phyloP scores from a whole-genome alignment of 352 stramenopile species.

The Globisporangium barbulae region DNA sequence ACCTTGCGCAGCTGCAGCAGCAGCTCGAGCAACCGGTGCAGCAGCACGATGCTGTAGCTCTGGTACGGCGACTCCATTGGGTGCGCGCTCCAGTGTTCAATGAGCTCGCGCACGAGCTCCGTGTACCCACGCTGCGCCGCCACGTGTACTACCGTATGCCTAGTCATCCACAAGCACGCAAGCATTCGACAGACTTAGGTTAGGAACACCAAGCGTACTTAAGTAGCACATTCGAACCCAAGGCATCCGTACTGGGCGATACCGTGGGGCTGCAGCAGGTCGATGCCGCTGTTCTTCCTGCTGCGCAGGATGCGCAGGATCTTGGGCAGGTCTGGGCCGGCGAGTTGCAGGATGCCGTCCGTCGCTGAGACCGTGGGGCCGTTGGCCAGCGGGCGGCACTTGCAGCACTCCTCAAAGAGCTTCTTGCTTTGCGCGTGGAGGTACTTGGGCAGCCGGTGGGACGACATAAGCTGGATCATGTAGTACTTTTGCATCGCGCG shows the following conservation, averaged over 20 bases:
- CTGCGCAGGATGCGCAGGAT: slow-evolving; percentile 57
- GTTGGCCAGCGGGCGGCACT: slow-evolving; percentile 50
- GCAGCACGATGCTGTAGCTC: slow-evolving; percentile 55
- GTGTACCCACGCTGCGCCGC: slow-evolving; percentile 73
- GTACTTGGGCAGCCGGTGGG: slow-evolving; percentile 42
- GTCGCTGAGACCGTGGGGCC: slow-evolving; percentile 41
- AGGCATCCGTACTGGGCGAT: slow-evolving; percentile 42
- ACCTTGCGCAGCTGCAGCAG: slow-evolving; percentile 48
- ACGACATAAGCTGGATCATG: slow-evolving; percentile 38
- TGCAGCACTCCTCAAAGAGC: slow-evolving; percentile 76
- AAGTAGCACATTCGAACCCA: not conserved
- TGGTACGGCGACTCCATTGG: slow-evolving; percentile 63
- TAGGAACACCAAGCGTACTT: not conserved
- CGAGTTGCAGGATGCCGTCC: slow-evolving; percentile 61
- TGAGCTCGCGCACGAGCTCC: slow-evolving; percentile 53
- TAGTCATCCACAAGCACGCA: slow-evolving; percentile 13
- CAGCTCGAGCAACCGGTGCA: slow-evolving; percentile 43
- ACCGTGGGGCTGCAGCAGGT: slow-evolving; percentile 62
- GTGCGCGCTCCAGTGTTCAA: slow-evolving; percentile 53
- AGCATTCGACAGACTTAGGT: not conserved
- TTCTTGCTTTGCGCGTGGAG: slow-evolving; percentile 57
- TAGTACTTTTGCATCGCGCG: slow-evolving; percentile 57
- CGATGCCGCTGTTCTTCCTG: slow-evolving; percentile 51
- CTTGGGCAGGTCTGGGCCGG: slow-evolving; percentile 57
- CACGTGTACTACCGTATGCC: slow-evolving; percentile 52